A percentile compares a stretch with the other conserved stretches of the same genome.
These are phyloP conservation scores for Pythium coloratum DNA, from an alignment of 352 stramenopile genomes.

Conservation along the genomic window DNA sequence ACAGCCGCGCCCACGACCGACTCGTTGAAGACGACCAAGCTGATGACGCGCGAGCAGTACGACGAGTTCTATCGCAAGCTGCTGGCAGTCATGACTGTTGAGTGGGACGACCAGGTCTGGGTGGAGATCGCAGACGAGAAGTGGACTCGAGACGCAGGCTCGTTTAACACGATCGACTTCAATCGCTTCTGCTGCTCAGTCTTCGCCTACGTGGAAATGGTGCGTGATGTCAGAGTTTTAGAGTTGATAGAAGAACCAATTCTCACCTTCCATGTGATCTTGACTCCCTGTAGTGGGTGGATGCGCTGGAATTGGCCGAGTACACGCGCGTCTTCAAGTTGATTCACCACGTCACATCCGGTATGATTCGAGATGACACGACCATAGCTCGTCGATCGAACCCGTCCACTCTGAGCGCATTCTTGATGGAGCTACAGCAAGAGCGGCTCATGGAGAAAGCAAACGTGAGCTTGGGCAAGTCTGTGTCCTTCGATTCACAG, in stretches of 20 bases:
- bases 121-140: slow-evolving; percentile 35
- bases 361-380: background rate
- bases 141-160: slow-evolving; percentile 37
- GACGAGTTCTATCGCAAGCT: slow-evolving; percentile 34
- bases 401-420: slow-evolving; percentile 30
- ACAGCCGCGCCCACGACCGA: background rate
- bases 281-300: slow-evolving; percentile 31
- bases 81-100: slow-evolving; percentile 49
- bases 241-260: background rate
- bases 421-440: slow-evolving; percentile 23
- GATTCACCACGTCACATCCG: slow-evolving; percentile 22
- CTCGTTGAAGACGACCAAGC: background rate
- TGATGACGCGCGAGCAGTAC: slow-evolving; percentile 19
- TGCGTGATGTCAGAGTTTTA: slow-evolving; percentile 16
- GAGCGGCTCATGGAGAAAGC: slow-evolving; percentile 23
- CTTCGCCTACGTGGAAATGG: slow-evolving; percentile 57
- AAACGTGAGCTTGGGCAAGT: slow-evolving; percentile 35
- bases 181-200: slow-evolving; percentile 63
- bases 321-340: slow-evolving; percentile 37
- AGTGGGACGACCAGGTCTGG: slow-evolving; percentile 44
- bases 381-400: slow-evolving; percentile 19
- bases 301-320: slow-evolving; percentile 27
- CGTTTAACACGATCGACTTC: slow-evolving; percentile 37
- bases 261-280: background rate
- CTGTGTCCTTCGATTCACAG: slow-evolving; percentile 31